These are phyloP conservation scores for Bolboschoenoplectus hybrid DNA, from an alignment of 202 grass and related monocot species.

Conservation along the genomic window DNA sequence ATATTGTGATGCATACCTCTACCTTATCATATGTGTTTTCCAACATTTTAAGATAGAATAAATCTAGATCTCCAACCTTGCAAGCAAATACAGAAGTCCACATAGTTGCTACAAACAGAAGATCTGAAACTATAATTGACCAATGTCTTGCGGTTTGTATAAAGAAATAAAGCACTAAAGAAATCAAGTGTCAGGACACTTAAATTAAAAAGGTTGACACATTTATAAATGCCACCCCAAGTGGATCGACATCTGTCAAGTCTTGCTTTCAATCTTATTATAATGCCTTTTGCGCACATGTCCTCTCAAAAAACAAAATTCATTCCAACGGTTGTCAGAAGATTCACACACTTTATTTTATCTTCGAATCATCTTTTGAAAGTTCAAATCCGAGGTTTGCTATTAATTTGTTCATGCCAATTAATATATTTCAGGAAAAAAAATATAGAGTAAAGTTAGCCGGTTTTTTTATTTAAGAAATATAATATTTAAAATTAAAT, in stretches of 20 bases:
- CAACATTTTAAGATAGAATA: not conserved
- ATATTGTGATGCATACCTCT: not conserved
- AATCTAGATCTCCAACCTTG: not conserved
- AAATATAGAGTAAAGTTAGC: not conserved
- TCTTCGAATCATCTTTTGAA: not conserved
- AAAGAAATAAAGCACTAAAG: constrained; percentile 16
- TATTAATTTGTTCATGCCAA: not conserved
- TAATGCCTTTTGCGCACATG: not conserved
- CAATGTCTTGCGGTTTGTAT: constrained; percentile 9
- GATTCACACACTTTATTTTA: not conserved
- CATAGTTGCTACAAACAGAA: not conserved
- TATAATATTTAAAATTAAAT: too few relatives aligned
- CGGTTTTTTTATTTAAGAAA: too few relatives aligned
- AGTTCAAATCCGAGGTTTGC: not conserved
- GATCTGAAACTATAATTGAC: constrained; percentile 26
- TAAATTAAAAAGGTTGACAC: constrained; percentile 15
- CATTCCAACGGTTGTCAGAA: not conserved
- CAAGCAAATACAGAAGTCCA: not conserved
- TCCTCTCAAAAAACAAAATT: not conserved
- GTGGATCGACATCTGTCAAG: constrained; percentile 36
- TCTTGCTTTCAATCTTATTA: constrained; percentile 10
- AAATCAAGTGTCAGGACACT: constrained; percentile 31
- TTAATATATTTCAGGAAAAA: not conserved
- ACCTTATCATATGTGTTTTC: not conserved
- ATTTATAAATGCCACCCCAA: constrained; percentile 25